These are phyloP conservation scores for Schizopora paradoxa DNA, from an alignment of 1,284 basidiomycete genomes.

Conservation along the genomic window DNA sequence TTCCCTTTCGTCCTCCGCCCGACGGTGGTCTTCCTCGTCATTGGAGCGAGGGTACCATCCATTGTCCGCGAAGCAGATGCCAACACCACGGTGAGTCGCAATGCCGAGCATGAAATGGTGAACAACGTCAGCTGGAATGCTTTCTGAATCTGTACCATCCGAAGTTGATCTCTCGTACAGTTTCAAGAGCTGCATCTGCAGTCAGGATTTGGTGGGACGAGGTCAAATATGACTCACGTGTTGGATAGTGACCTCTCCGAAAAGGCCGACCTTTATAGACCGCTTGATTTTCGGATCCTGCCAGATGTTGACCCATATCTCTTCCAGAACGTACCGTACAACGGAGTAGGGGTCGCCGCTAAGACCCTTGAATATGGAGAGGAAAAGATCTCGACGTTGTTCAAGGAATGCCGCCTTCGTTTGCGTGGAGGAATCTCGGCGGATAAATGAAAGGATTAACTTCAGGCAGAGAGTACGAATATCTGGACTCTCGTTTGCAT, in stretches of 20 bases:
- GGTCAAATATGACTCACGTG: constrained; percentile 39
- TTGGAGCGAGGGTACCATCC: constrained; percentile 81
- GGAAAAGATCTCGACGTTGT: constrained; percentile 56
- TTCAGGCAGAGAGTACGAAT: constrained; percentile 67
- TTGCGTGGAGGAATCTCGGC: constrained; percentile 38
- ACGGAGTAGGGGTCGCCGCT: constrained; percentile 55
- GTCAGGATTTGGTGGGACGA: neutral
- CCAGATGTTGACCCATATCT: constrained; percentile 67
- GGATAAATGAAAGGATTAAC: constrained; percentile 67
- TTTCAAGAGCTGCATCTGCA: constrained; percentile 52
- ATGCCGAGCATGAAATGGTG: constrained; percentile 87
- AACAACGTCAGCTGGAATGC: constrained; percentile 71
- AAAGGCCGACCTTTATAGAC: constrained; percentile 61
- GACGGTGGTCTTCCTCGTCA: constrained; percentile 35
- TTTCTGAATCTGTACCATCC: constrained; percentile 48
- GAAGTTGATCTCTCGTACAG: constrained; percentile 55
- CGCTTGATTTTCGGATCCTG: constrained; percentile 62
- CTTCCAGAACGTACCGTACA: constrained; percentile 53
- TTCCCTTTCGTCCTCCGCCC: constrained; percentile 27
- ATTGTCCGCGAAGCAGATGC: constrained; percentile 83
- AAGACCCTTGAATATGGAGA: constrained; percentile 64
- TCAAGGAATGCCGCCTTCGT: constrained; percentile 62
- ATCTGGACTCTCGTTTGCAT: constrained; percentile 36
- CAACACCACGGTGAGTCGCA: constrained; percentile 78
- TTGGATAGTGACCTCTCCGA: constrained; percentile 55